Evolutionary conservation across 164 flowering plant genomes (phyloP).

Genomic region (Piper longum): DNA sequence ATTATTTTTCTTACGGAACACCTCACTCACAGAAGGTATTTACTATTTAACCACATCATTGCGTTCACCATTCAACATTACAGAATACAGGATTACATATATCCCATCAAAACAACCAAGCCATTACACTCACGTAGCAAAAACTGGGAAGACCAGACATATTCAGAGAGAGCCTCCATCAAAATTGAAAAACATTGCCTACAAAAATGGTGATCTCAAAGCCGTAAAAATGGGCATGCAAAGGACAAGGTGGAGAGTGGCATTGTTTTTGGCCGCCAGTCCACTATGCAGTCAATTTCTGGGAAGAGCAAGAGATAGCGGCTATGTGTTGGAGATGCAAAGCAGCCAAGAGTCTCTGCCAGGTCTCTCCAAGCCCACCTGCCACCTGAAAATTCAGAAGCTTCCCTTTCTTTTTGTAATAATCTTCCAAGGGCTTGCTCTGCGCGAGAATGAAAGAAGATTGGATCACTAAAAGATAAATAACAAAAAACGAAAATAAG

Average conservation of each 20-base stretch:
- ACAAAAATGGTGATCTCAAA: not conserved
- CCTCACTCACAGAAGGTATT: too few species aligned
- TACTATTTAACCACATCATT: too few species aligned
- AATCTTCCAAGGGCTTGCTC: constrained; percentile 75
- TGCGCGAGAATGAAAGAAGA: constrained; percentile 9
- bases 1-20: too few species aligned
- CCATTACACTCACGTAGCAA: constrained; percentile 1
- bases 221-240: not conserved
- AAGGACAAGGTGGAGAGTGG: not conserved
- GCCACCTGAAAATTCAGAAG: constrained; percentile 63
- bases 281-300: constrained; percentile 15
- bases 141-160: constrained; percentile 2
- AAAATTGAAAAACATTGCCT: not conserved
- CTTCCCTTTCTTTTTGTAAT: constrained; percentile 72
- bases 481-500: not conserved
- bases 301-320: constrained; percentile 13
- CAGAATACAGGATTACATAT: not conserved
- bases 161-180: not conserved
- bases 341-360: constrained; percentile 82
- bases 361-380: constrained; percentile 65
- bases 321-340: constrained; percentile 49
- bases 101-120: constrained; percentile 1
- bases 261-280: not conserved
- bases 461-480: not conserved
- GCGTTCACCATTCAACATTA: not conserved